Evolutionary conservation across 768 basidiomycete species (phyloP).

Genomic region (Kwoniella europaea): DNA sequence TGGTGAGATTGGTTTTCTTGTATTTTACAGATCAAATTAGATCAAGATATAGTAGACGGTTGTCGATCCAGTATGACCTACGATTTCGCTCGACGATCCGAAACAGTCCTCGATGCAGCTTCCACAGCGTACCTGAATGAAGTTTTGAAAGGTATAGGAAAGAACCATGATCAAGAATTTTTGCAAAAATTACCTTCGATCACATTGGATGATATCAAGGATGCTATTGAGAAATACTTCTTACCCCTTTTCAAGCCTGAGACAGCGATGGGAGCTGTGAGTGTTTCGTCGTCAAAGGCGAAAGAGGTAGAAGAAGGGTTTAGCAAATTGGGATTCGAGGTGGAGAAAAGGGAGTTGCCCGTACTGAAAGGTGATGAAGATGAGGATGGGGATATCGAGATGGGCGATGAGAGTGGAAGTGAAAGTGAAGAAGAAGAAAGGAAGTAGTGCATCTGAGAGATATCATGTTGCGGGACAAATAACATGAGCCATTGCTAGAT

Average conservation of each 20-base stretch:
- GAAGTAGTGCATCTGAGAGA: background rate
- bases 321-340: slow-evolving; percentile 72
- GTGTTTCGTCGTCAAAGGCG: slow-evolving; percentile 79
- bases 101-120: slow-evolving; percentile 85
- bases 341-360: slow-evolving; percentile 71
- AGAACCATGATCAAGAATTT: slow-evolving; percentile 74
- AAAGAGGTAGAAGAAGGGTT: slow-evolving; percentile 73
- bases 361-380: slow-evolving; percentile 61
- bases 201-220: slow-evolving; percentile 75
- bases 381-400: slow-evolving; percentile 13
- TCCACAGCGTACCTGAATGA: slow-evolving; percentile 84
- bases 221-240: slow-evolving; percentile 73
- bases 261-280: slow-evolving; percentile 77
- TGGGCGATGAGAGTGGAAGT: slow-evolving; percentile 15
- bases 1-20: background rate
- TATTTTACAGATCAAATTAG: slow-evolving; percentile 45
- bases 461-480: background rate
- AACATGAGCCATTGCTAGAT: no score
- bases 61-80: slow-evolving; percentile 92
- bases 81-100: slow-evolving; percentile 75
- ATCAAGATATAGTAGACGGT: slow-evolving; percentile 79
- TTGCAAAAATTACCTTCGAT: slow-evolving; percentile 61
- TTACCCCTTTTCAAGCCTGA: slow-evolving; percentile 80
- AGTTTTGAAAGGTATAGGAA: slow-evolving; percentile 80
- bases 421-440: slow-evolving; percentile 9